These are phyloP conservation scores for Asparagopsis taxiformis DNA, from an alignment of 31 red algal genomes.

Conservation along the genomic window DNA sequence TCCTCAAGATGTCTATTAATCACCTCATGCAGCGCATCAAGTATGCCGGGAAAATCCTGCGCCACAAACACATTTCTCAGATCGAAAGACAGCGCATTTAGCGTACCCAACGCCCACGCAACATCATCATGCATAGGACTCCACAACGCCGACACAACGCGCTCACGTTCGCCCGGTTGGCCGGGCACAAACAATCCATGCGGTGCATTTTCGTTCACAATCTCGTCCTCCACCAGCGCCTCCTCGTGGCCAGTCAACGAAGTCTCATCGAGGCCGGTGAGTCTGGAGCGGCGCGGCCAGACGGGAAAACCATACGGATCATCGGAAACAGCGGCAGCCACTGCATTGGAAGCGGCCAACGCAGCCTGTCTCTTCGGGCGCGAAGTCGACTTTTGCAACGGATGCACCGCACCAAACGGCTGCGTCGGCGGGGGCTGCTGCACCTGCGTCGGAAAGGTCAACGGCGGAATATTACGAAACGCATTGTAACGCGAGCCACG, in stretches of 20 bases:
- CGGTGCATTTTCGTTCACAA: slow-evolving; percentile 40
- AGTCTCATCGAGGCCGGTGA: slow-evolving; percentile 55
- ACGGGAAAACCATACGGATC: slow-evolving; percentile 65
- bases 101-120: slow-evolving; percentile 80
- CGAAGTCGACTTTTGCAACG: slow-evolving; percentile 39
- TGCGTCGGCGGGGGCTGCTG: slow-evolving; percentile 20
- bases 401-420: slow-evolving; percentile 16
- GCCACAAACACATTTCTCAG: slow-evolving; percentile 51
- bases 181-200: slow-evolving; percentile 33
- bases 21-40: slow-evolving; percentile 77
- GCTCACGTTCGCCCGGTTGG: slow-evolving; percentile 69
- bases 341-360: slow-evolving; percentile 44
- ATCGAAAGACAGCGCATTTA: slow-evolving; percentile 78
- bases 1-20: slow-evolving; percentile 78
- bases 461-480: slow-evolving; percentile 11
- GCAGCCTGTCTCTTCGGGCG: slow-evolving; percentile 49
- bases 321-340: slow-evolving; percentile 60
- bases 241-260: slow-evolving; percentile 78
- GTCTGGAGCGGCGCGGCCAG: slow-evolving; percentile 48
- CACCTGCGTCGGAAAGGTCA: slow-evolving; percentile 10
- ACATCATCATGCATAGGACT: slow-evolving; percentile 78
- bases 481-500: slow-evolving; percentile 4
- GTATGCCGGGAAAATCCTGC: slow-evolving; percentile 73
- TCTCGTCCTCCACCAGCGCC: slow-evolving; percentile 58
- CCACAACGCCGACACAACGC: slow-evolving; percentile 75